A percentile compares a stretch with the other conserved stretches of the same genome.
Evolutionary conservation across 108 stramenopile species (phyloP).

Genomic region (Mayamaea pseudoterrestris): DNA sequence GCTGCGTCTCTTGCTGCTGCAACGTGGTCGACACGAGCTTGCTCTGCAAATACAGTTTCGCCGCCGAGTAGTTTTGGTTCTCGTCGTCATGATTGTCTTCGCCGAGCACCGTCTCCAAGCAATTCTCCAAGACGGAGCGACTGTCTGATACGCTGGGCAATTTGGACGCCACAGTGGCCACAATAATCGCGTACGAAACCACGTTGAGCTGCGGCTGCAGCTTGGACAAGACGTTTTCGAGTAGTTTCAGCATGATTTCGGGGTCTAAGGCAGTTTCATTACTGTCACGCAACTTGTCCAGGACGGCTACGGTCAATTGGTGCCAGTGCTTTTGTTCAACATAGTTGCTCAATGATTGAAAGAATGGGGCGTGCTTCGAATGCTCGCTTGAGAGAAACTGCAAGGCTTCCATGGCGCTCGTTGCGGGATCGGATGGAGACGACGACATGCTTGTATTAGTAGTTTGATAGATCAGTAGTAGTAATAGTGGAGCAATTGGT

Average conservation of each 20-base stretch:
- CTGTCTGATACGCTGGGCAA: constrained; percentile 29
- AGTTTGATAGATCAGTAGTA: no score
- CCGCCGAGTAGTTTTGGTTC: constrained; percentile 23
- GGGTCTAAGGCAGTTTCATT: constrained; percentile 12
- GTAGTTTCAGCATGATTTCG: constrained; percentile 45
- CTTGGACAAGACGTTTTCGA: constrained; percentile 35
- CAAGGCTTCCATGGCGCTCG: no score
- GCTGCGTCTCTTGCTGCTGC: constrained; percentile 13
- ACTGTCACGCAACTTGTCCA: constrained; percentile 30
- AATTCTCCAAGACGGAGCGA: constrained; percentile 31
- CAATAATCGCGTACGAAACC: constrained; percentile 79
- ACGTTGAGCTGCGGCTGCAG: constrained; percentile 79
- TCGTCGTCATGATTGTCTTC: constrained; percentile 16
- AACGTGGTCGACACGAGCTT: constrained; percentile 48
- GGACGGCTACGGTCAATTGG: constrained; percentile 75
- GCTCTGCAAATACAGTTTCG: constrained; percentile 57
- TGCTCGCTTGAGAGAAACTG: no score
- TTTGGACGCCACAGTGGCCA: constrained; percentile 50
- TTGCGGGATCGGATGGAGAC: no score
- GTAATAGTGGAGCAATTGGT: no score
- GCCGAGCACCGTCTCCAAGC: constrained; percentile 15
- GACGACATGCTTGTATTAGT: no score
- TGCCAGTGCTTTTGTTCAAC: constrained; percentile 88
- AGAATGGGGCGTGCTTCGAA: constrained; percentile 46
- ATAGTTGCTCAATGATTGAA: constrained; percentile 46